Evolutionary conservation across 345 rosid genomes (phyloP).

Genomic region (Euphorbia peplus): DNA sequence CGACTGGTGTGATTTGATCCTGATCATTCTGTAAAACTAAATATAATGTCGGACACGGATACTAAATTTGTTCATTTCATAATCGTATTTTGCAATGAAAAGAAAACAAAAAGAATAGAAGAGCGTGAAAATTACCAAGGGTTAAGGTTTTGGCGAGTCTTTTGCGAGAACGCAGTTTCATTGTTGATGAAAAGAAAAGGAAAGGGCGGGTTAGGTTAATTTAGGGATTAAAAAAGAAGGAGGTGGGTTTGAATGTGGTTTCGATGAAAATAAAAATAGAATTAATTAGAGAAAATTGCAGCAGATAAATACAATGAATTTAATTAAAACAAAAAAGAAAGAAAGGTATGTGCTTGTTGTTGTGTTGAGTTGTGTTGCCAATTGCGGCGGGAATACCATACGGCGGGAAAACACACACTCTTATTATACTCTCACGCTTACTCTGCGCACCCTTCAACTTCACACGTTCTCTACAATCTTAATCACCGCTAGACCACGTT

Average conservation of each 20-base stretch:
- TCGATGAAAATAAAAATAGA: not conserved
- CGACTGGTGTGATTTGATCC: too few species aligned
- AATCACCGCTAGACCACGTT: too few species aligned
- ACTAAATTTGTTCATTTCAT: too few species aligned
- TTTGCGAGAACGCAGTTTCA: conserved; percentile 24
- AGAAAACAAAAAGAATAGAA: not conserved
- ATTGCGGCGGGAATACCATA: not conserved
- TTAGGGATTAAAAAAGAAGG: not conserved
- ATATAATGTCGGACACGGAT: too few species aligned
- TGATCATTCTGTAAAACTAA: too few species aligned
- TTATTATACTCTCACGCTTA: too few species aligned
- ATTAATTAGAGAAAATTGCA: not conserved
- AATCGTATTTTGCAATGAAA: not conserved
- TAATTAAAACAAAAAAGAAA: too few species aligned
- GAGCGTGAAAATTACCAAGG: not conserved
- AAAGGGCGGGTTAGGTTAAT: not conserved
- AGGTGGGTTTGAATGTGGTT: not conserved
- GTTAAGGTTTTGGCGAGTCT: not conserved
- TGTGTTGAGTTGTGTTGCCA: too few species aligned
- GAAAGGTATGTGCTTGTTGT: too few species aligned
- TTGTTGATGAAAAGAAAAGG: not conserved
- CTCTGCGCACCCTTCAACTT: too few species aligned
- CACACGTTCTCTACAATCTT: too few species aligned
- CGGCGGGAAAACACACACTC: conserved; percentile 6
- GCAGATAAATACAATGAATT: not conserved